Percentiles rank a stretch among this genome's conserved stretches.
Conservation (phyloP, 345 rosid genomes). For the Eucalyptus pauciflora region DNA sequence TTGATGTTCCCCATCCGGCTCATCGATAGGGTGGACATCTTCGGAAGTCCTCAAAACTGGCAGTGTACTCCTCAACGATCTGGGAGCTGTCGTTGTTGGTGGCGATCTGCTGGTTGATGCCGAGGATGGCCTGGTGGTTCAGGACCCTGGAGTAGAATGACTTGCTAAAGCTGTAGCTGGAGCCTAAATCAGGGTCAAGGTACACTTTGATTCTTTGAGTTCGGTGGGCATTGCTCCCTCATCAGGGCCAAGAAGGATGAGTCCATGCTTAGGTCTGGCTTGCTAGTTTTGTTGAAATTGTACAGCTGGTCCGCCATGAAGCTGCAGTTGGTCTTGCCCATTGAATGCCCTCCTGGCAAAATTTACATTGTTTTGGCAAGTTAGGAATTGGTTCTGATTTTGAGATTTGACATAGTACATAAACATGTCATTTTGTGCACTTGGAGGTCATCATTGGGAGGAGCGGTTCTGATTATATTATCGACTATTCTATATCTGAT, state of each 20-base stretch:
- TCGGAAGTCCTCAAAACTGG: conserved; percentile 44
- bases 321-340: conserved; percentile 32
- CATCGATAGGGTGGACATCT: conserved; percentile 49
- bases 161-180: conserved; percentile 27
- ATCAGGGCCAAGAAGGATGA: conserved; percentile 13
- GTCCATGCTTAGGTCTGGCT: conserved; percentile 26
- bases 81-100: conserved; percentile 21
- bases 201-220: conserved; percentile 20
- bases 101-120: conserved; percentile 55
- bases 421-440: neutral
- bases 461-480: neutral
- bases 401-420: neutral
- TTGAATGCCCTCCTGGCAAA: neutral
- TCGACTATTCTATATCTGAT: neutral
- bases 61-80: conserved; percentile 32
- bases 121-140: conserved; percentile 29
- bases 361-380: neutral
- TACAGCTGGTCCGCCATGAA: conserved; percentile 31
- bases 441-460: neutral
- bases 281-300: conserved; percentile 32
- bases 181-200: conserved; percentile 46
- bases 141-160: conserved; percentile 38
- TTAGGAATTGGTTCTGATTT: neutral
- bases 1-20: conserved; percentile 53
- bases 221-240: conserved; percentile 32